Conservation (phyloP, 1,139 yeast genomes). For the Sugiyamaella grinbergsii region DNA sequence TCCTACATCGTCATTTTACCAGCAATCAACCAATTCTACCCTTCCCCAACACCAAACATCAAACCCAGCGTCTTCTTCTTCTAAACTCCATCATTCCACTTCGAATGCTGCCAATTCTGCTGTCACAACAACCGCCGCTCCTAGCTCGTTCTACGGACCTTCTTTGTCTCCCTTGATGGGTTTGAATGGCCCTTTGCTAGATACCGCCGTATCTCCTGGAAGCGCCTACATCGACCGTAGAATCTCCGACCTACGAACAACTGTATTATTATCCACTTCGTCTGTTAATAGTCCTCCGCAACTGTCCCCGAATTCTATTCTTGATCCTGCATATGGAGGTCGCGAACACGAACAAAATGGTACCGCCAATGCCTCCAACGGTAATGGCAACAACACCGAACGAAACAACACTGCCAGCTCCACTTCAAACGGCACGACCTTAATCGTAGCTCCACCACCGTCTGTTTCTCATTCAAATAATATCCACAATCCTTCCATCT, state of each 20-base stretch:
- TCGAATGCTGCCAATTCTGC: not conserved
- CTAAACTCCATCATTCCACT: too few species aligned
- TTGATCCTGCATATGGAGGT: slow-evolving; percentile 1
- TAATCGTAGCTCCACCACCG: slow-evolving; percentile 7
- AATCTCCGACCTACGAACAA: slow-evolving; percentile 29
- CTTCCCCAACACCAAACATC: too few species aligned
- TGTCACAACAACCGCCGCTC: slow-evolving; percentile 15
- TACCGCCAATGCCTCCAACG: not conserved
- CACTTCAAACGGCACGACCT: not conserved
- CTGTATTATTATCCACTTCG: slow-evolving; percentile 20
- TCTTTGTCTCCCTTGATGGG: slow-evolving; percentile 19
- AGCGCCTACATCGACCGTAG: slow-evolving; percentile 26
- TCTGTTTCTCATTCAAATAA: not conserved
- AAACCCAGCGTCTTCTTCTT: not conserved
- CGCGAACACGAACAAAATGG: slow-evolving; percentile 1
- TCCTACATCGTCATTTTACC: too few species aligned
- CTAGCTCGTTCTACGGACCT: slow-evolving; percentile 19
- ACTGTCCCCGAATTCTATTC: slow-evolving; percentile 4
- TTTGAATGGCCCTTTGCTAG: slow-evolving; percentile 17
- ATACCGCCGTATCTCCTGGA: slow-evolving; percentile 20
- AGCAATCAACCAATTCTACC: too few species aligned
- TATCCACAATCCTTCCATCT: slow-evolving; percentile 1
- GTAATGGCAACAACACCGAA: not conserved
- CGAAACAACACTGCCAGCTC: not conserved
- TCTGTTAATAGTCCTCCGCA: slow-evolving; percentile 10